Evolutionary conservation across 768 basidiomycete species (phyloP), one percentile per base, ranked within the genome.

Genomic region (Mycena rebaudengoi): DNA sequence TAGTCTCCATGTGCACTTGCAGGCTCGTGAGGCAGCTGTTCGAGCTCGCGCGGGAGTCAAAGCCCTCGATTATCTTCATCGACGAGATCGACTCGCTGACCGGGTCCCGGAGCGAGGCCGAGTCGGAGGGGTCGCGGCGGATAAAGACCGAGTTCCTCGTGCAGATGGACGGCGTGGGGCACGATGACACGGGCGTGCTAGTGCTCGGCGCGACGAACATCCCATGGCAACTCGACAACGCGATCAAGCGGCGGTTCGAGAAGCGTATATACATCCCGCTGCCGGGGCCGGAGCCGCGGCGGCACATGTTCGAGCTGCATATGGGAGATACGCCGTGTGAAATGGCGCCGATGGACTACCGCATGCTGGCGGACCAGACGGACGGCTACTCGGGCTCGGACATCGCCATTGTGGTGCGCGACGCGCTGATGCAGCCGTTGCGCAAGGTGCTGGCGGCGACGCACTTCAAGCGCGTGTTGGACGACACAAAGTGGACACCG

Each of bases 81-180:
- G 98, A 99, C 74, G 98, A 99, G 76, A 94, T 99, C 43, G 98
- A 99, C 77, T 98, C 97, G 11, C 82, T 99, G 51, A 93, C 96
- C 6, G 95, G 98, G 1, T 92, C 95, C 21, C 88, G 98, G 70
- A 96, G 92, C 61, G 98, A 99, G 76, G 92, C 92, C n/a, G 97
- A 99, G 76, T 95, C 94, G 0, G 98, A 99, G 74, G 98, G 97
- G 5, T 94, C 94, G n/a, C 81, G 96, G 68, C 86, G 97, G 33
- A 98, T 99, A 75, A 99, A 98, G 85, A 98, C 97, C 0, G 97
- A 98, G 77, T 97, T 96, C 67, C 80, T 96, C 49, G 94, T 96
- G n/a, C 95, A 98, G 74, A 99, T 99, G 95, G 95, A 99, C 66
- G 98, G 98, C 39, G 97, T 99, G 2, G 98, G 98, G 0, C 95